Evolutionary conservation across 208 protist species (phyloP), one percentile per base, ranked within the genome.

Genomic region (Trypanosoma cruzi): DNA sequence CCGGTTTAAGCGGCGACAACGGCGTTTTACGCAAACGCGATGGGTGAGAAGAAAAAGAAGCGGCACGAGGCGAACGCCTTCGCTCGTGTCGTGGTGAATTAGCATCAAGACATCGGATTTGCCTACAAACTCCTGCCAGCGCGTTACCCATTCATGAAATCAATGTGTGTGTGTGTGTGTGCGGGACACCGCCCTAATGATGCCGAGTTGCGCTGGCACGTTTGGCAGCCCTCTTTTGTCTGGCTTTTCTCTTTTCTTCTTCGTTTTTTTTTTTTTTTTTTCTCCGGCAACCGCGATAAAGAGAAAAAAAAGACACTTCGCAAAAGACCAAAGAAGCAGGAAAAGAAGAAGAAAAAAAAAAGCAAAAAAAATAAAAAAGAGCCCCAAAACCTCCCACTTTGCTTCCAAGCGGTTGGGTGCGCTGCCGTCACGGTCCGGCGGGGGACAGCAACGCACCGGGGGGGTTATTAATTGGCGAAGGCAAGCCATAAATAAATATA

Each of bases 71-170:
- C 11, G 16, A 52, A n/a, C n/a, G n/a, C n/a, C n/a, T n/a, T n/a
- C n/a, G n/a, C n/a, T n/a, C n/a, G n/a, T n/a, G n/a, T n/a, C n/a
- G n/a, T n/a, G n/a, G n/a, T n/a, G n/a, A n/a, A n/a, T n/a, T n/a
- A n/a, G n/a, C 50, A 10, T 10, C 26, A 0, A 34, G 53, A 40
- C 34, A 7, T 22, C 26, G 49, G 40, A 26, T 71, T n/a, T 68
- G 74, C n/a, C 67, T 75, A 69, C 80, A 81, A 57, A 59, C 73
- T 7, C 36, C 55, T 20, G 52, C 42, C 55, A 72, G 66, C 29
- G 31, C 54, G 31, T 44, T 57, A 10, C 55, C 61, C 56, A 60
- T 59, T 20, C 63, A 68, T 58, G 29, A 58, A 58, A 58, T 58
- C 3, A 20, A 18, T 58, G 3, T 37, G 5, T 34, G n/a, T n/a